These are phyloP conservation scores for Cardiospermum halicacabum DNA, from an alignment of 345 rosid genomes.

Conservation along the genomic window DNA sequence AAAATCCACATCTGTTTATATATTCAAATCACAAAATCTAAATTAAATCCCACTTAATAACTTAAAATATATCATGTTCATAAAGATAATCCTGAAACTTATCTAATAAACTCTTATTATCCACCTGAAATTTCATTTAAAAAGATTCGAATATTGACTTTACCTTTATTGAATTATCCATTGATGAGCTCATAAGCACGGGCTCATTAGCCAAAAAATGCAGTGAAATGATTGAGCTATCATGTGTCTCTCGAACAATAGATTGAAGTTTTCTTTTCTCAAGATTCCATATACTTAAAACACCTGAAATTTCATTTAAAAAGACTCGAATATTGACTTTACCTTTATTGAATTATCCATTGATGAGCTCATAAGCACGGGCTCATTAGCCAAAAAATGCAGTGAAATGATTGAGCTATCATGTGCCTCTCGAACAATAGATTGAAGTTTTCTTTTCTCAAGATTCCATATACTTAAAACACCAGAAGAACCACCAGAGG, in stretches of 20 bases:
- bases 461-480: constrained; percentile 98
- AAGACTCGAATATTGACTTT: too few relatives aligned
- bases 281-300: constrained; percentile 96
- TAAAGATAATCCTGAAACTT: too few relatives aligned
- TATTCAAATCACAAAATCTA: too few relatives aligned
- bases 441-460: constrained; percentile 80
- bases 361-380: constrained; percentile 92
- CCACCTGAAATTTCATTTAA: too few relatives aligned
- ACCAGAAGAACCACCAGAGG: constrained; percentile 94
- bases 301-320: too few relatives aligned
- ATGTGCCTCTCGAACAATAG: constrained; percentile 91
- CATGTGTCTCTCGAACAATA: constrained; percentile 90
- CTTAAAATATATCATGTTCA: too few relatives aligned
- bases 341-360: constrained; percentile 93
- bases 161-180: constrained; percentile 93
- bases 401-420: constrained; percentile 72
- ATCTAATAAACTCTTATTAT: too few relatives aligned
- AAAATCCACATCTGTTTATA: constrained; percentile 99
- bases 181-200: constrained; percentile 87
- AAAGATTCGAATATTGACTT: too few relatives aligned
- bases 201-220: constrained; percentile 95
- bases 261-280: constrained; percentile 87
- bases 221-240: constrained; percentile 67
- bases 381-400: constrained; percentile 91
- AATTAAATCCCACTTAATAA: too few relatives aligned